Conservation (phyloP, 257 asterid genomes). For the Haberlea rhodopensis region DNA sequence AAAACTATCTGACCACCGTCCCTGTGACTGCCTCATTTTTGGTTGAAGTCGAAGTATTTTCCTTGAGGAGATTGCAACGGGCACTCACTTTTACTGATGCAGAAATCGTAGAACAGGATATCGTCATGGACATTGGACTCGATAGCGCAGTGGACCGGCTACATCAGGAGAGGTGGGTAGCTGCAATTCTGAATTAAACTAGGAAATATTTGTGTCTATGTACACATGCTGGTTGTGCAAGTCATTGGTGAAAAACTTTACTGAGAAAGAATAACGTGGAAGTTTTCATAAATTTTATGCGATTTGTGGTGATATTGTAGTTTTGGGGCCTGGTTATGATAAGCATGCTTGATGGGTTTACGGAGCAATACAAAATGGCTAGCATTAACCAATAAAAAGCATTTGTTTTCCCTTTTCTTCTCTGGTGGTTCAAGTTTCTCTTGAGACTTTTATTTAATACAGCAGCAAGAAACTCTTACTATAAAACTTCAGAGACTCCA, state of each 20-base stretch:
- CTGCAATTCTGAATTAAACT: not conserved
- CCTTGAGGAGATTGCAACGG: slow-evolving; percentile 71
- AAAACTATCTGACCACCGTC: slow-evolving; percentile 87
- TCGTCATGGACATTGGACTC: slow-evolving; percentile 33
- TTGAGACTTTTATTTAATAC: no score
- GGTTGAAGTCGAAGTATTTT: slow-evolving; percentile 87
- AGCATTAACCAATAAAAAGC: no score
- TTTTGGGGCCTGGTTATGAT: not conserved
- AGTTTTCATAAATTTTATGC: no score
- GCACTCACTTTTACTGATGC: slow-evolving; percentile 92
- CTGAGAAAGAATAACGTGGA: not conserved
- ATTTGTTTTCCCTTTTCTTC: no score
- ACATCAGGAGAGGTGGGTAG: slow-evolving; percentile 48
- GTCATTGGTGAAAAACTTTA: not conserved
- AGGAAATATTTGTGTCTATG: not conserved
- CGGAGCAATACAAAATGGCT: no score
- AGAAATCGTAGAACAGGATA: slow-evolving; percentile 63
- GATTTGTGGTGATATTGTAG: not conserved
- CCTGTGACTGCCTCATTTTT: slow-evolving; percentile 73
- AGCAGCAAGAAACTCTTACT: not conserved
- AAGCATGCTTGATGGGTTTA: no score
- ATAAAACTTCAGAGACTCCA: not conserved
- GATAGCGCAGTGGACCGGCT: slow-evolving; percentile 32
- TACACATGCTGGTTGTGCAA: not conserved
- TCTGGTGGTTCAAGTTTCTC: no score